Conservation (phyloP, 2,329 filamentous ascomycete genomes). For the Diaporthe humulicola region DNA sequence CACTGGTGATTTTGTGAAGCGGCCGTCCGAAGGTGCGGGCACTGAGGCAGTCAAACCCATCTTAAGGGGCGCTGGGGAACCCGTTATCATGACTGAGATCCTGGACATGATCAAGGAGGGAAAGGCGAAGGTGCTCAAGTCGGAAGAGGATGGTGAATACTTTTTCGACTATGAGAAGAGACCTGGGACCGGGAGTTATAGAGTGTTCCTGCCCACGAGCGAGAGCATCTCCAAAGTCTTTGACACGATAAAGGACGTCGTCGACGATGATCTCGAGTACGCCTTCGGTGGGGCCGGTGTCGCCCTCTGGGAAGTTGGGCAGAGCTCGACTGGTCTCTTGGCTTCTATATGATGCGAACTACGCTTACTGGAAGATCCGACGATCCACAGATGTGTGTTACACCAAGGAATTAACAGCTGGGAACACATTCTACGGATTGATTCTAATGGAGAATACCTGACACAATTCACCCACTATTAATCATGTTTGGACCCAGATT, state of each 20-base stretch:
- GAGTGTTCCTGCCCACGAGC: constrained; percentile 38
- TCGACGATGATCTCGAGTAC: constrained; percentile 30
- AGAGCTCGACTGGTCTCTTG: constrained; percentile 39
- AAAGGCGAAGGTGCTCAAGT: constrained; percentile 14
- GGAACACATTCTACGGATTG: not conserved
- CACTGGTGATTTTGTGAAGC: constrained; percentile 32
- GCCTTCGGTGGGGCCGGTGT: constrained; percentile 37
- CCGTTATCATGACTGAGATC: constrained; percentile 36
- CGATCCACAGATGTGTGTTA: not conserved
- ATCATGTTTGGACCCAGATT: too few species aligned
- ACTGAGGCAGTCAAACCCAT: constrained; percentile 13
- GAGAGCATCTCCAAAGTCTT: constrained; percentile 34
- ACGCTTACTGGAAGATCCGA: not conserved
- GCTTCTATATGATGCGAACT: constrained; percentile 22
- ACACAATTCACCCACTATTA: too few species aligned
- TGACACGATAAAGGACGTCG: constrained; percentile 36
- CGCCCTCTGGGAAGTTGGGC: constrained; percentile 41
- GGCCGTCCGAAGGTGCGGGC: not conserved
- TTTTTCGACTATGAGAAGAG: constrained; percentile 37
- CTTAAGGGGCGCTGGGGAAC: constrained; percentile 36
- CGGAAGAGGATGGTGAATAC: constrained; percentile 37
- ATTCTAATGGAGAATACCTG: not conserved
- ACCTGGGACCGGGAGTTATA: constrained; percentile 8
- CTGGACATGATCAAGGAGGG: constrained; percentile 33
- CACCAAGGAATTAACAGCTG: too few species aligned